Conservation (phyloP, 805 yeast genomes). For the Nakazawaea holstii region DNA sequence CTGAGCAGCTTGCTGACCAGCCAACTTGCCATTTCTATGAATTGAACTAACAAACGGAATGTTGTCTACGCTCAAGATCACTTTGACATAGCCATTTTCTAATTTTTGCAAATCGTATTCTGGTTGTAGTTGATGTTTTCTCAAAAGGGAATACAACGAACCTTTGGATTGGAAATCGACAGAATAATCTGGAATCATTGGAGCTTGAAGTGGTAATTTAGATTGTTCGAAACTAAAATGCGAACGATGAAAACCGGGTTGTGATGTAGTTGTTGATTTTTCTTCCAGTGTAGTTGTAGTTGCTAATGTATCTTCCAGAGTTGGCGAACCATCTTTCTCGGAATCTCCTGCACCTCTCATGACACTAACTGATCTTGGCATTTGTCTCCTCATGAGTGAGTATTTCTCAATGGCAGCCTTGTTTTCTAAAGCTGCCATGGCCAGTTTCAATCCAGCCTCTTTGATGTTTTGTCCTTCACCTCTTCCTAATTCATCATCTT, state of each 20-base stretch:
- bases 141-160: constrained; percentile 25
- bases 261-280: constrained; percentile 1
- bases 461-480: constrained; percentile 69
- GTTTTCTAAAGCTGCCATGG: constrained; percentile 68
- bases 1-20: constrained; percentile 34
- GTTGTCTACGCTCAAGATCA: constrained; percentile 25
- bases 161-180: constrained; percentile 24
- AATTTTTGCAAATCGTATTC: constrained; percentile 21
- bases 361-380: constrained; percentile 29
- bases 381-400: constrained; percentile 47
- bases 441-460: constrained; percentile 82
- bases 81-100: constrained; percentile 18
- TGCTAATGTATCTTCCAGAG: background rate
- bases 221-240: too few relatives aligned
- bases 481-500: constrained; percentile 59
- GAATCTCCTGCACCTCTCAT: background rate
- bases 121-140: constrained; percentile 22
- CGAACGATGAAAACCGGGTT: background rate
- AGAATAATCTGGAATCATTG: background rate
- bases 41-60: constrained; percentile 26
- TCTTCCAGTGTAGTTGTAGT: too few relatives aligned
- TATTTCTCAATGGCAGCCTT: constrained; percentile 58
- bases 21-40: constrained; percentile 31
- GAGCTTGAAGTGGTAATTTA: constrained; percentile 1
- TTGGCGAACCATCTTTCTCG: background rate